Conservation (phyloP, 805 yeast species). For the Pichia gijzeniarum region DNA sequence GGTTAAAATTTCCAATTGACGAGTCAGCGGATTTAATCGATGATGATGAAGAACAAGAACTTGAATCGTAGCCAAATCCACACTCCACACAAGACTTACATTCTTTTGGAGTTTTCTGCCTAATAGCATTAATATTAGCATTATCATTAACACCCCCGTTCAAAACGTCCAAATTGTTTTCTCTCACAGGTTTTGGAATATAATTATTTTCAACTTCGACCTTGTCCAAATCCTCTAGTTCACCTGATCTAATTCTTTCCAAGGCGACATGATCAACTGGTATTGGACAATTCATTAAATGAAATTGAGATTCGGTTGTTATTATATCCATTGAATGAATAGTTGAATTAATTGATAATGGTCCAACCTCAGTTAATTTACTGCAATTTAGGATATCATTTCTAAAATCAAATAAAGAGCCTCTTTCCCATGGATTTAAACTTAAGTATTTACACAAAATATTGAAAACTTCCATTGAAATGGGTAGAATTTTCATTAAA, state of each 20-base stretch:
- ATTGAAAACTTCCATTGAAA: conserved; percentile 53
- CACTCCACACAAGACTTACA: conserved; percentile 26
- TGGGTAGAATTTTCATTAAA: conserved; percentile 62
- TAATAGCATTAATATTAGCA: background rate
- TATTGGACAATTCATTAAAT: conserved; percentile 22
- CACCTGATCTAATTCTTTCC: conserved; percentile 26
- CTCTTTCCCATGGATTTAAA: conserved; percentile 44
- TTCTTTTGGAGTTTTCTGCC: conserved; percentile 12
- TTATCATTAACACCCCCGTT: conserved; percentile 5
- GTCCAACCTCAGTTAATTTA: conserved; percentile 29
- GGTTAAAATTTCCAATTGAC: background rate
- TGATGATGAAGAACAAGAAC: conserved; percentile 3
- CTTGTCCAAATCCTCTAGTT: conserved; percentile 22
- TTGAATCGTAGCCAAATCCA: conserved; percentile 21
- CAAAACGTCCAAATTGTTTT: conserved; percentile 4
- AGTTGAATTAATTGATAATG: conserved; percentile 27
- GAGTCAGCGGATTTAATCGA: conserved; percentile 1
- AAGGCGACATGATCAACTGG: conserved; percentile 32
- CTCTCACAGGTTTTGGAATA: conserved; percentile 22
- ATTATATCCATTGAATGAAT: conserved; percentile 22
- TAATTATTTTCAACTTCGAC: conserved; percentile 26
- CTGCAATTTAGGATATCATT: conserved; percentile 30
- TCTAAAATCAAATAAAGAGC: conserved; percentile 35
- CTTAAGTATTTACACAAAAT: conserved; percentile 41
- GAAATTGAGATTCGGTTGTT: conserved; percentile 24